Evolutionary conservation across 371 early-diverging fungal genomes (phyloP).

Genomic region (Apophysomyces ossiformis): DNA sequence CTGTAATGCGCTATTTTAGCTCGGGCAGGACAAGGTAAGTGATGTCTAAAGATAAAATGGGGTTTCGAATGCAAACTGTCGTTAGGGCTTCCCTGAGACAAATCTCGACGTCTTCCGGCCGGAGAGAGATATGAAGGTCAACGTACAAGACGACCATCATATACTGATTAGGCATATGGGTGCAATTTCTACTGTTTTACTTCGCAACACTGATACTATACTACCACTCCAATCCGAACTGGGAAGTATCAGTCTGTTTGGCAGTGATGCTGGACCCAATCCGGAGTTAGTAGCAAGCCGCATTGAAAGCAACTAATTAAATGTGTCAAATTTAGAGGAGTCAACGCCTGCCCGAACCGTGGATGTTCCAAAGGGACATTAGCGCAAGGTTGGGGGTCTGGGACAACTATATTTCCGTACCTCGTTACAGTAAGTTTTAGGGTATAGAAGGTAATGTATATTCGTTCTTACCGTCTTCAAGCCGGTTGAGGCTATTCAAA

Average conservation of each 20-base stretch:
- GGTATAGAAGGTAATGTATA: neutral
- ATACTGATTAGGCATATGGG: slow-evolving; percentile 46
- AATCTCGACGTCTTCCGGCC: slow-evolving; percentile 32
- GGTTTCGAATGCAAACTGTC: neutral
- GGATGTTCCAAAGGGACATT: slow-evolving; percentile 52
- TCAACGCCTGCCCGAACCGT: slow-evolving; percentile 31
- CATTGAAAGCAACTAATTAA: neutral
- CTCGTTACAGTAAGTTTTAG: slow-evolving; percentile 46
- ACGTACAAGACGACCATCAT: slow-evolving; percentile 50
- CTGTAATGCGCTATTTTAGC: neutral
- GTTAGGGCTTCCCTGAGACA: slow-evolving; percentile 43
- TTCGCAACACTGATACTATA: slow-evolving; percentile 45
- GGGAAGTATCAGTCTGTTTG: slow-evolving; percentile 50
- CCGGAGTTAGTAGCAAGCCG: slow-evolving; percentile 22
- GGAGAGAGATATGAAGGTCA: slow-evolving; percentile 25
- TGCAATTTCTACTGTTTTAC: slow-evolving; percentile 55
- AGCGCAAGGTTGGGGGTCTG: slow-evolving; percentile 71
- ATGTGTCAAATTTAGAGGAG: slow-evolving; percentile 17
- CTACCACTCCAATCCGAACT: slow-evolving; percentile 41
- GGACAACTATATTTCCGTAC: slow-evolving; percentile 64
- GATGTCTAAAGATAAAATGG: neutral
- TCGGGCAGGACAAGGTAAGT: slow-evolving; percentile 17
- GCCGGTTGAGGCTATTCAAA: neutral
- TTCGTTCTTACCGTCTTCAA: neutral
- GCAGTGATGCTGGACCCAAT: slow-evolving; percentile 48